Evolutionary conservation across 2,329 filamentous ascomycete species (phyloP), one percentile per base, ranked within the genome.

Genomic region (Harringtonia lauricola): DNA sequence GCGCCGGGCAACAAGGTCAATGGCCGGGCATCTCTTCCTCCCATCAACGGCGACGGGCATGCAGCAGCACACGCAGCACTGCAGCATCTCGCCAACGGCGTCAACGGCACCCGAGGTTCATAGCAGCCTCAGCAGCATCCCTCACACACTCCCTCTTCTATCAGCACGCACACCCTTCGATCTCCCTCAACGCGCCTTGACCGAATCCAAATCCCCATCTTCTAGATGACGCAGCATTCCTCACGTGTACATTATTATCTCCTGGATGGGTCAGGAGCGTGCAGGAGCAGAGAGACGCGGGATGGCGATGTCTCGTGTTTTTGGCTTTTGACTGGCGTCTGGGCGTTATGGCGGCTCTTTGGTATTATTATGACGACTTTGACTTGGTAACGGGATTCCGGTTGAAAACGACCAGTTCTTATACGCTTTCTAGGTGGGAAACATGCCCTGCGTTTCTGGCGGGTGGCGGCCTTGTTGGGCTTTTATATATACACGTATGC

Each of bases 161-260:
- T n/a, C n/a, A n/a, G n/a, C n/a, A n/a, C n/a, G n/a, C n/a, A n/a
- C n/a, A n/a, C n/a, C n/a, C n/a, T n/a, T n/a, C n/a, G n/a, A n/a
- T n/a, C 24, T 26, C 24, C 10, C 24, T 6, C 7, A 6, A 26
- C 24, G 10, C 24, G 10, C 24, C 24, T 26, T 10, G 24, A 26
- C 24, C 24, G 24, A 26, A 26, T 26, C 24, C 24, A 26, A 7
- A 10, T 10, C 10, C 10, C 24, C 24, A 6, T 26, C 24, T 10
- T 26, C 24, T 7, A 26, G 24, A 26, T 10, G 24, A 26, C 24
- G 7, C 24, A 26, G 24, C 24, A 26, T 26, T 26, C 24, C 24
- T 26, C 24, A 26, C 37, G 42, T 46, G 40, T 40, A 36, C 17
- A 37, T 40, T 36, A 39, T 31, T 42, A 26, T 26, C 24, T 26